A percentile compares a stretch with the other conserved stretches of the same genome.
Evolutionary conservation across 257 asterid species (phyloP).

Genomic region (Craterostigma plantagineum): DNA sequence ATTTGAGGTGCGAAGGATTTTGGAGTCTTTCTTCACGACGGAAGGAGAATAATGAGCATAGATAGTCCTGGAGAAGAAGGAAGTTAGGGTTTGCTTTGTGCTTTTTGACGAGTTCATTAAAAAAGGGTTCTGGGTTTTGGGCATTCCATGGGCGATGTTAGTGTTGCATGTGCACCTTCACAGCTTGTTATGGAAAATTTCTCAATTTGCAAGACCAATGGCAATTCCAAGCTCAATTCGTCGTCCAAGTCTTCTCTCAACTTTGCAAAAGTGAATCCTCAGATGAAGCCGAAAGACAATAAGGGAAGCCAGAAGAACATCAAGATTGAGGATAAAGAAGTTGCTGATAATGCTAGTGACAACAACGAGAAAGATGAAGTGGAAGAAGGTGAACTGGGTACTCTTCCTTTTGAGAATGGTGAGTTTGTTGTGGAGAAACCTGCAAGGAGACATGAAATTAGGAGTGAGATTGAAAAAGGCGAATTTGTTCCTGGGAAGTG

Average conservation of each 20-base stretch:
- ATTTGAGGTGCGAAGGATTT: conserved; percentile 13
- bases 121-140: conserved; percentile 16
- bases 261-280: conserved; percentile 26
- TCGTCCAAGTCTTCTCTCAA: conserved; percentile 24
- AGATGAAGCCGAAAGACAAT: conserved; percentile 39
- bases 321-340: conserved; percentile 21
- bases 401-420: conserved; percentile 60
- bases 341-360: conserved; percentile 17
- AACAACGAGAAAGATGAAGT: conserved; percentile 49
- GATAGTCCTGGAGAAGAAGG: conserved; percentile 66
- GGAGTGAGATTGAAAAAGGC: conserved; percentile 69
- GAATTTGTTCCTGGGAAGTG: conserved; percentile 41
- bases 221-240: conserved; percentile 33
- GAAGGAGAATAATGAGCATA: conserved; percentile 56
- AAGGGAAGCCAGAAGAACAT: conserved; percentile 22
- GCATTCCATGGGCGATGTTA: conserved; percentile 99
- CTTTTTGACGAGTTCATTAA: neutral
- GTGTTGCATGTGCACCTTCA: conserved; percentile 97
- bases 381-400: conserved; percentile 96
- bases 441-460: conserved; percentile 30
- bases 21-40: conserved; percentile 10
- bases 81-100: conserved; percentile 28
- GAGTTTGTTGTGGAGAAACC: conserved; percentile 38
- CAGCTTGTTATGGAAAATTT: conserved; percentile 84
- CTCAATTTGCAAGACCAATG: conserved; percentile 40